Percentiles rank a stretch among this genome's conserved stretches.
Evolutionary conservation across 768 basidiomycete genomes (phyloP).

Genomic region (Psilocybe azurescens): DNA sequence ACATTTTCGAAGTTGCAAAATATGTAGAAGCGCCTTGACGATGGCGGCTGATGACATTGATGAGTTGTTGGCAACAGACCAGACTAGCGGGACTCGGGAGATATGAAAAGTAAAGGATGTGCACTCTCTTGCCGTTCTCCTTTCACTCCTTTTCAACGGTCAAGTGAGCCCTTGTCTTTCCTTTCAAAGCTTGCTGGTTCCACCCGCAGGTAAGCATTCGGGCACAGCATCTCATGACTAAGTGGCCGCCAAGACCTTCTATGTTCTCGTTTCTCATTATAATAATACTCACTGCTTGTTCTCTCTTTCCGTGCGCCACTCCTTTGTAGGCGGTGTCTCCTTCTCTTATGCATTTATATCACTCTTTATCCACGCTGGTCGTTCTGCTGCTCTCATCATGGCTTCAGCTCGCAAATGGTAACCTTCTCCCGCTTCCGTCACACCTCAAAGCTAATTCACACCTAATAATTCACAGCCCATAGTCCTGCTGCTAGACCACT

Average conservation of each 20-base stretch:
- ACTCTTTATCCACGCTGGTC: conserved; percentile 47
- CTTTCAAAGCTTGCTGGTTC: conserved; percentile 5
- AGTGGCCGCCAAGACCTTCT: conserved; percentile 17
- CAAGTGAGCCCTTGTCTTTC: conserved; percentile 8
- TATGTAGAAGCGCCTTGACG: neutral
- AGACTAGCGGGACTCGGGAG: neutral
- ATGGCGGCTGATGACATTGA: neutral
- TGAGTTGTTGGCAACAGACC: neutral
- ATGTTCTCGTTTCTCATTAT: conserved; percentile 1
- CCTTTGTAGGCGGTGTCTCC: conserved; percentile 29
- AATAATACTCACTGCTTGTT: neutral
- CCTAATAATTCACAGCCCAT: conserved; percentile 41
- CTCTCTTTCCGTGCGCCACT: conserved; percentile 11
- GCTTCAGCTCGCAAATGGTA: conserved; percentile 37
- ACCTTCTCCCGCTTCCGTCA: conserved; percentile 13
- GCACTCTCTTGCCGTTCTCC: neutral
- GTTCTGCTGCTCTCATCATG: conserved; percentile 44
- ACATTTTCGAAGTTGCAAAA: too few species aligned
- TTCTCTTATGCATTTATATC: conserved; percentile 39
- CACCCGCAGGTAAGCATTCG: conserved; percentile 18
- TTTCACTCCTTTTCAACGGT: conserved; percentile 1
- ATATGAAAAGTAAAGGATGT: neutral
- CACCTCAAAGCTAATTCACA: conserved; percentile 2
- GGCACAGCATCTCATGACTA: conserved; percentile 19
- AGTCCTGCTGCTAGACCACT: conserved; percentile 52